A percentile compares a stretch with the other conserved stretches of the same genome.
Evolutionary conservation across 176 grass and related monocot species (phyloP).

Genomic region (Melocanna baccifera): DNA sequence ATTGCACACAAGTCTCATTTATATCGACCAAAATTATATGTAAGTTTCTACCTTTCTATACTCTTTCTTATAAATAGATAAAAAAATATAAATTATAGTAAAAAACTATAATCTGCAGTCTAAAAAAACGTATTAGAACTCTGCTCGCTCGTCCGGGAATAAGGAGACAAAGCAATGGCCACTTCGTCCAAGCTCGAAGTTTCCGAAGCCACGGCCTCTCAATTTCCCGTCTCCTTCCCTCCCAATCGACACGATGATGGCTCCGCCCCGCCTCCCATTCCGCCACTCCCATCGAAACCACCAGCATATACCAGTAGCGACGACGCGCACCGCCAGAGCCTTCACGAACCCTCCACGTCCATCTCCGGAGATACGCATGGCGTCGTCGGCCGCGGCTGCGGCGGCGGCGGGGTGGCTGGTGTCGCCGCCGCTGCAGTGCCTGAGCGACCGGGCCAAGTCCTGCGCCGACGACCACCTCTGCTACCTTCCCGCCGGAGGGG

Average conservation of each 20-base stretch:
- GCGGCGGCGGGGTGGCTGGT: not conserved
- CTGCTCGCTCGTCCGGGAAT: not conserved
- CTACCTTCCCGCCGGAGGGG: not conserved
- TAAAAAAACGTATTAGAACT: no score
- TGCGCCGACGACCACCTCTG: not conserved
- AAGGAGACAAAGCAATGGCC: not conserved
- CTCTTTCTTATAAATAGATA: no score
- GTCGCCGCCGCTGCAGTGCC: constrained; percentile 13
- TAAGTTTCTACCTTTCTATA: no score
- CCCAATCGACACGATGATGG: not conserved
- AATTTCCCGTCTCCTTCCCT: not conserved
- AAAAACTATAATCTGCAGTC: no score
- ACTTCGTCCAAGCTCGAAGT: not conserved
- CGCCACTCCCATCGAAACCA: not conserved
- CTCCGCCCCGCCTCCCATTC: not conserved
- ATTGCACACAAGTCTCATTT: no score
- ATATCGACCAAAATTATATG: no score
- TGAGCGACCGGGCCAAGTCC: constrained; percentile 13
- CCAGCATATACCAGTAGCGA: not conserved
- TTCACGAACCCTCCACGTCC: not conserved
- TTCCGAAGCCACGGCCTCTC: constrained; percentile 19
- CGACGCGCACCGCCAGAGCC: not conserved
- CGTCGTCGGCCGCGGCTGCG: not conserved
- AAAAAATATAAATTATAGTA: no score
- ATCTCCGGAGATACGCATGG: not conserved